Base-by-base conservation (phyloP, 2,329 filamentous ascomycete species). In the Phialophora verrucosa region DNA sequence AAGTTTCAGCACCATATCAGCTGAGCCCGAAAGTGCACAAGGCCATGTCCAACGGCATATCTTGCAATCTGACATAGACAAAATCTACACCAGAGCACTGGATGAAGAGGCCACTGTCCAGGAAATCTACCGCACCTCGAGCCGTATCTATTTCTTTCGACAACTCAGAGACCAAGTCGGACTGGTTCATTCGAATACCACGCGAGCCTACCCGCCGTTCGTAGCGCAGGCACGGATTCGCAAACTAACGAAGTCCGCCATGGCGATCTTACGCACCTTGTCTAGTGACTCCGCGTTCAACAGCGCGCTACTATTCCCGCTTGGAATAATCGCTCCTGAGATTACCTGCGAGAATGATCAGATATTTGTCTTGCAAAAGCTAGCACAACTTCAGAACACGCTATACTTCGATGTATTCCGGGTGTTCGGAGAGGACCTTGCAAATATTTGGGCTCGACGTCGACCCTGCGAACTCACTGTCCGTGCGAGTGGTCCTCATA, bases 101-200 rank as follows among this genome's bases (percentile, higher is more conserved):
- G 38, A 44, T 20, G 17, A 44, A 3, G 14, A 44, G 38, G 38
- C 38, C 38, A 55, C 44, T 4, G 49, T 62, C 35, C 27, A 35
- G 23, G 59, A 62, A 42, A 62, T 62, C 20, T 62, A 62, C 35
- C 59, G 59, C 14, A 47, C 25, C 17, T n/a, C 59, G n/a, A 47
- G 59, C 49, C 49, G 59, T 42, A 55, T 62, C 12, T 35, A 62
- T 31, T 62, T 54, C 38, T 55, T 62, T 47, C 31, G 49, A 17
- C 59, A 55, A 23, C 32, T 62, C 17, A 62, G 59, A 55, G 49
- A 62, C 11, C 50, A n/a, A n/a, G 32, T 23, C 27, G 31, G 20
- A 5, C 32, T 54, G 17, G 4, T 23, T 1, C 12, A 62, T 17
- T 38, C 59, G 17, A 38, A 42, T n/a, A 62, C 59, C 2, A 62